Evolutionary conservation across 805 yeast species (phyloP), one percentile per base, ranked within the genome.

Genomic region (Kuraishia piskuri): DNA sequence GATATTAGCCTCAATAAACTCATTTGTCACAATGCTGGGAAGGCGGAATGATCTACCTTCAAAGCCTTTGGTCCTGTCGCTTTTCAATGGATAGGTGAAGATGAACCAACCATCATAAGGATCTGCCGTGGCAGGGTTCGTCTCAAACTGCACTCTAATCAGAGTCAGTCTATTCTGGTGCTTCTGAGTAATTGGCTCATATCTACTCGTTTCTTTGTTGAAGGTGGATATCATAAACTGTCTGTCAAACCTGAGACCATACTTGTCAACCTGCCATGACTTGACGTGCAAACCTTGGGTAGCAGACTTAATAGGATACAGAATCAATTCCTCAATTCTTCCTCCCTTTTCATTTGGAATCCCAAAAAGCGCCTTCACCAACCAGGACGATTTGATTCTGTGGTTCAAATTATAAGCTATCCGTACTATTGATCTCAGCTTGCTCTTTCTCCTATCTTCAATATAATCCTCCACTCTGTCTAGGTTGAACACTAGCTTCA

Each of bases 291-390:
- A 24, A 2, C 63, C 67, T 2, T 61, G 60, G 31, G 61, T 54
- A 8, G 59, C 60, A 0, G 66, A 62, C 52, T 63, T 63, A 49
- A 63, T 58, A 2, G 67, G 67, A 53, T 63, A 58, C 6, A 60
- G 57, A 2, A 56, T 49, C 14, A 63, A 36, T 19, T 50, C 48
- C 7, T 21, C 20, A n/a, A 50, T 25, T 17, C 22, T n/a, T 5
- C 52, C 52, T 5, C 52, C 52, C 36, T 44, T n/a, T 37, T 50
- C 52, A 3, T 40, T 40, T n/a, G n/a, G 7, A 5, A 49, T 4
- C n/a, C 36, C 6, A 22, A 22, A 36, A 6, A 49, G 5, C 20
- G 19, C 10, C 46, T 23, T 40, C 20, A 22, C 25, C 21, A 49
- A 37, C 19, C 26, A 14, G 7, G 37, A 26, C 17, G 23, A 22